Conservation (phyloP, 495 filamentous ascomycete species). For the Penicillium chermesinum region DNA sequence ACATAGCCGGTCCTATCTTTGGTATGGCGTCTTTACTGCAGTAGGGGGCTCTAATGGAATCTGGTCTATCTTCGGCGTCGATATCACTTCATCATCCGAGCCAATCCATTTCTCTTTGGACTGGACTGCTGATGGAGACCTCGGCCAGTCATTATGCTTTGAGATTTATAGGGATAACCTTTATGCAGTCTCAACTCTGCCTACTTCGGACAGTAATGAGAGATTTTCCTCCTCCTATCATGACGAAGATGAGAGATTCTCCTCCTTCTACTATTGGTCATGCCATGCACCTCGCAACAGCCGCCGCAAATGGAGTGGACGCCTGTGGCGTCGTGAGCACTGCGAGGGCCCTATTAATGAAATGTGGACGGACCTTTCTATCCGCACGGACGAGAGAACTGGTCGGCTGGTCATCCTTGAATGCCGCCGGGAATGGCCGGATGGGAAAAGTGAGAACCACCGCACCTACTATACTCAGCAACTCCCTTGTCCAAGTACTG, state of each 20-base stretch:
- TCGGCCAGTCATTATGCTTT: constrained; percentile 66
- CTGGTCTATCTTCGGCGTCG: constrained; percentile 57
- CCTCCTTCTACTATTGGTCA: constrained; percentile 65
- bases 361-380: constrained; percentile 63
- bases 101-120: constrained; percentile 8
- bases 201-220: constrained; percentile 58
- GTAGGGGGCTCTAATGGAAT: constrained; percentile 11
- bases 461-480: constrained; percentile 66
- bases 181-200: constrained; percentile 66
- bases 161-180: constrained; percentile 64
- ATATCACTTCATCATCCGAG: constrained; percentile 33
- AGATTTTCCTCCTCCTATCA: constrained; percentile 66
- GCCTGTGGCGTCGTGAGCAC: constrained; percentile 63
- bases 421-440: constrained; percentile 64
- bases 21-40: constrained; percentile 51
- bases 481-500: constrained; percentile 45
- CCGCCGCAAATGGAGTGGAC: constrained; percentile 18
- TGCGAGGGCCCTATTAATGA: constrained; percentile 73
- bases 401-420: constrained; percentile 61
- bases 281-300: constrained; percentile 47
- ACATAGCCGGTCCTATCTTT: constrained; percentile 59
- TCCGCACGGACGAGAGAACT: constrained; percentile 59
- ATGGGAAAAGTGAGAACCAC: constrained; percentile 52
- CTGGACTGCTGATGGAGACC: constrained; percentile 36
- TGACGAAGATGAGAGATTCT: constrained; percentile 58